phyloP scores from a whole-genome alignment of 768 basidiomycete genomes.

The Kwoniella mangroviensis region DNA sequence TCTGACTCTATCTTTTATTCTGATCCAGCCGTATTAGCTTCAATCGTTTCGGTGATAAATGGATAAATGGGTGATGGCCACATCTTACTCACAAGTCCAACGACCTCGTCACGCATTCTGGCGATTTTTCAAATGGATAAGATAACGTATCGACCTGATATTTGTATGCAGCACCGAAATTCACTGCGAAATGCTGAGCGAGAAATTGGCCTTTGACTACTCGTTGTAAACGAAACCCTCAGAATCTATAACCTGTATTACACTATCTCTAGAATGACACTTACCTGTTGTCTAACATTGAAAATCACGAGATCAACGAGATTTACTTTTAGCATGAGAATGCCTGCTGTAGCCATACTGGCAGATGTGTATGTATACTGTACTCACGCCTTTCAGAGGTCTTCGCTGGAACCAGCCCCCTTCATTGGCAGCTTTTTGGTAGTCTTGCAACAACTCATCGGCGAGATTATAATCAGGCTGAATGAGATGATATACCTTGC shows the following conservation, averaged over 20 bases:
- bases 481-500: conserved; percentile 36
- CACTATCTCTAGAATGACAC: no score
- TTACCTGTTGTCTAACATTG: no score
- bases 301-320: no score
- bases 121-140: conserved; percentile 43
- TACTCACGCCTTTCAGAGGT: conserved; percentile 31
- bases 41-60: neutral
- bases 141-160: conserved; percentile 48
- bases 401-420: conserved; percentile 38
- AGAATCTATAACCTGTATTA: no score
- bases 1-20: conserved; percentile 19
- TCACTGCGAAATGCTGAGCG: conserved; percentile 50
- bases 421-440: conserved; percentile 33
- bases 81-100: conserved; percentile 27
- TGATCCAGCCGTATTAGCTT: neutral
- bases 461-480: conserved; percentile 1
- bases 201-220: conserved; percentile 39
- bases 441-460: conserved; percentile 33
- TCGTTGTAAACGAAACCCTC: neutral
- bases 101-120: conserved; percentile 25
- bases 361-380: no score
- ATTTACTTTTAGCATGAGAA: no score
- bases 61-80: neutral
- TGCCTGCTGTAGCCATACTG: no score
- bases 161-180: conserved; percentile 45